Percentiles rank a stretch among this genome's conserved stretches.
These are phyloP conservation scores for Wickerhamiella shivajii DNA, from an alignment of 805 yeast species.

Conservation along the genomic window DNA sequence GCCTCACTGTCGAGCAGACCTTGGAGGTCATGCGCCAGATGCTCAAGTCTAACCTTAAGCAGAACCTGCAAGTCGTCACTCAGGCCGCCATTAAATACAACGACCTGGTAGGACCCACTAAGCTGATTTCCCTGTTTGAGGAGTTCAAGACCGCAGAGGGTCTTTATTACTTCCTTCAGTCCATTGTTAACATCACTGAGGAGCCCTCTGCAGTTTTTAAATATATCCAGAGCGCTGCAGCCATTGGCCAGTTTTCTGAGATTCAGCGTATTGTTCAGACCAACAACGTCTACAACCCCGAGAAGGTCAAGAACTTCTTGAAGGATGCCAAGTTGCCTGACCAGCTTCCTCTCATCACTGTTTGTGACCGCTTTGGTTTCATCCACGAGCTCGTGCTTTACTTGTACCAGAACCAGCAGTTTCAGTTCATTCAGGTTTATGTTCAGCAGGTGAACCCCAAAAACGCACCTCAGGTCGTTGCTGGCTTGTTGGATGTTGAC, in stretches of 20 bases:
- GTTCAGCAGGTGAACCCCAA: conserved; percentile 96
- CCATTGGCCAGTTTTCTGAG: conserved; percentile 78
- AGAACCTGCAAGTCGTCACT: conserved; percentile 80
- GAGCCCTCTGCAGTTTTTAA: conserved; percentile 93
- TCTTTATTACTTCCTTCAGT: conserved; percentile 80
- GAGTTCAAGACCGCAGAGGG: conserved; percentile 89
- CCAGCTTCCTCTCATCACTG: conserved; percentile 90
- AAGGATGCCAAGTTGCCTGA: conserved; percentile 89
- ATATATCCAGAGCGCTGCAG: conserved; percentile 89
- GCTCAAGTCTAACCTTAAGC: conserved; percentile 63
- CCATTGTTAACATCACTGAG: conserved; percentile 84
- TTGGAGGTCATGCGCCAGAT: conserved; percentile 76
- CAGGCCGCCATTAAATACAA: conserved; percentile 96
- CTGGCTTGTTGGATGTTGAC: conserved; percentile 91
- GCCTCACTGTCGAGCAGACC: conserved; percentile 86
- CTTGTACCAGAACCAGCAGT: conserved; percentile 87
- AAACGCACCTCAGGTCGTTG: conserved; percentile 91
- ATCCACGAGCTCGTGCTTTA: conserved; percentile 88
- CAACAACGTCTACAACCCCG: conserved; percentile 89
- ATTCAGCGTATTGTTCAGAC: conserved; percentile 92
- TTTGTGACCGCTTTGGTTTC: conserved; percentile 81
- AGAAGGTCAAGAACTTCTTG: conserved; percentile 91
- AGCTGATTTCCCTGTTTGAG: conserved; percentile 81
- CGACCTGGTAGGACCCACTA: conserved; percentile 76
- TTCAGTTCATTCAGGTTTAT: conserved; percentile 93